Base-by-base conservation (phyloP, 2,329 filamentous ascomycete genomes). In the Aspergillus versicolor region DNA sequence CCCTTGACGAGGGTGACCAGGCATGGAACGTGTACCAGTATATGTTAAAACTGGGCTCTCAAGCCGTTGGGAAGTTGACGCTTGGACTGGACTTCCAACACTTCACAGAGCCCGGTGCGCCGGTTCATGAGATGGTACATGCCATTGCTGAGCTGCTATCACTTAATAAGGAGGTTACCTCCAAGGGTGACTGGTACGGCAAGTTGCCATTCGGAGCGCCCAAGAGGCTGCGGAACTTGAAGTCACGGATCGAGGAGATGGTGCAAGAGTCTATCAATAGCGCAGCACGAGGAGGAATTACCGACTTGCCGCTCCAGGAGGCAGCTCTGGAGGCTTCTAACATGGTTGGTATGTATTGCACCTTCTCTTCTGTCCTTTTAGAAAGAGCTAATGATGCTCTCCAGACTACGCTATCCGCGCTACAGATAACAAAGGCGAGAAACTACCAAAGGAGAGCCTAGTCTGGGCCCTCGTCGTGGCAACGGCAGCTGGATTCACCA, bases 401-500 rank as follows among this genome's bases (percentile, higher is more conserved):
- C n/a, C 22, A 47, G 83, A 86, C 62, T 86, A 84, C 54, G 71
- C 79, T 6, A 68, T 79, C 2, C 80, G 82, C 12, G 83, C 82
- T 2, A 78, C 73, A 5, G 83, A 86, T 58, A 77, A 67, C 61
- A 79, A 82, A 44, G 84, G 84, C 37, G 75, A 83, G 52, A 81
- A 83, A 58, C 69, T 86, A 0, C 81, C 83, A 0, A 68, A 73
- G 37, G 68, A 75, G 3, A 71, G 68, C 52, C 62, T 77, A n/a
- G 68, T 80, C 30, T 64, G 65, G 61, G 69, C 72, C 1, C 70
- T 85, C 0, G 71, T 84, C 2, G 81, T 85, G 3, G 77, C 78
- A 6, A 82, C 79, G 0, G 84, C 75, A 4, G 84, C 84, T 2
- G 84, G 84, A 19, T 87, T 87, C 72, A 84, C 81, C 1, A 87